Evolutionary conservation across 352 stramenopile genomes (phyloP).

Genomic region (Thalassiosira livingstoniorum): DNA sequence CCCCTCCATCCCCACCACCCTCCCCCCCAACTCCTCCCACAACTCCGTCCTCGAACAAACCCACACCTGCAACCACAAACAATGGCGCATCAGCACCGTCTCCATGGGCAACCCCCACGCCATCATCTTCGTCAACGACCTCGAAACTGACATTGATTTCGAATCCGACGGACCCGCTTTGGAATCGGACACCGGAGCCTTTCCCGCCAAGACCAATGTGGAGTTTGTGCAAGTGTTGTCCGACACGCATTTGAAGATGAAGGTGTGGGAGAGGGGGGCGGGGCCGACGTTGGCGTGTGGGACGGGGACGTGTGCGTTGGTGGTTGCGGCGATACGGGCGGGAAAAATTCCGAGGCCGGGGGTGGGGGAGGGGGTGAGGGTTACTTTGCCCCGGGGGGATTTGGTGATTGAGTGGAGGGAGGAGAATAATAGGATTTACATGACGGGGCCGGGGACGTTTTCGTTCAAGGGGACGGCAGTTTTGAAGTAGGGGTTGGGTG

Average conservation of each 20-base stretch:
- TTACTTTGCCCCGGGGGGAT: slow-evolving; percentile 88
- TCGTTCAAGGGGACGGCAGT: slow-evolving; percentile 73
- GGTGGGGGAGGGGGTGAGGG: slow-evolving; percentile 70
- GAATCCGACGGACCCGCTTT: slow-evolving; percentile 78
- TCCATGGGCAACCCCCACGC: slow-evolving; percentile 90
- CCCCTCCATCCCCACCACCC: slow-evolving; percentile 84
- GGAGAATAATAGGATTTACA: slow-evolving; percentile 87
- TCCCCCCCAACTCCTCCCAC: slow-evolving; percentile 81
- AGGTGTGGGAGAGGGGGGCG: slow-evolving; percentile 89
- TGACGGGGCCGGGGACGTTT: slow-evolving; percentile 82
- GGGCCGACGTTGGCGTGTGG: slow-evolving; percentile 89
- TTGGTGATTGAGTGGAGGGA: slow-evolving; percentile 89
- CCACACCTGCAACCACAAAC: slow-evolving; percentile 80
- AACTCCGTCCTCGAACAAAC: slow-evolving; percentile 85
- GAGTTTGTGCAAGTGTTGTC: slow-evolving; percentile 89
- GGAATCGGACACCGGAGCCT: slow-evolving; percentile 69
- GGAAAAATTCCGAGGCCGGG: slow-evolving; percentile 77
- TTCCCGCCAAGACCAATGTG: slow-evolving; percentile 84
- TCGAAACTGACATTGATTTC: slow-evolving; percentile 88
- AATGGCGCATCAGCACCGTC: slow-evolving; percentile 86
- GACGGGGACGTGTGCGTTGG: slow-evolving; percentile 87
- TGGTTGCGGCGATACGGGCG: slow-evolving; percentile 84
- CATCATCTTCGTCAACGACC: slow-evolving; percentile 88
- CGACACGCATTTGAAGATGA: slow-evolving; percentile 87
- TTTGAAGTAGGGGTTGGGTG: slow-evolving; percentile 53